Conservation (phyloP, 441 rosid species). For the Brassica balearica region DNA sequence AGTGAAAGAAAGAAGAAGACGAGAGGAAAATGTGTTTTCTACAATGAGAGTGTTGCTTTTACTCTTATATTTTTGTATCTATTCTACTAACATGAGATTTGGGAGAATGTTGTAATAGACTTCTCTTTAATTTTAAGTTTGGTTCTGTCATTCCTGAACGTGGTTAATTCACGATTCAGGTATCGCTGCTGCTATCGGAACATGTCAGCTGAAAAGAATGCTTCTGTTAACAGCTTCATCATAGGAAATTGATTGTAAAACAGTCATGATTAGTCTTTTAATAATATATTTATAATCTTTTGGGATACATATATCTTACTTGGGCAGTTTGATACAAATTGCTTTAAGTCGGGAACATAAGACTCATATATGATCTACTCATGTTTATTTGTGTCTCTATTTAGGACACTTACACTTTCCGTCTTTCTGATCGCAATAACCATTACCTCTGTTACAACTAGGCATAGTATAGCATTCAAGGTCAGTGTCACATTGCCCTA, state of each 20-base stretch:
- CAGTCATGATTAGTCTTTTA: neutral
- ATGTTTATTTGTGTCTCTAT: neutral
- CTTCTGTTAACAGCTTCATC: too few species aligned
- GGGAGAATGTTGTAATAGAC: too few species aligned
- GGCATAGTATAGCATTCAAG: neutral
- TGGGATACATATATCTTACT: neutral
- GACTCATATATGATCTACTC: neutral
- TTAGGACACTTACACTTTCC: neutral
- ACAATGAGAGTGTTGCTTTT: too few species aligned
- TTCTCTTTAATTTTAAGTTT: too few species aligned
- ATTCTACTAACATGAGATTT: too few species aligned
- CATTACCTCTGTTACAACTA: neutral
- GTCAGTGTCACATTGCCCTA: neutral
- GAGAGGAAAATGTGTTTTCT: too few species aligned
- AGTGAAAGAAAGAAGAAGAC: too few species aligned
- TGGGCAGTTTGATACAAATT: neutral
- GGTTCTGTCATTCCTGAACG: too few species aligned
- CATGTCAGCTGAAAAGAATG: neutral
- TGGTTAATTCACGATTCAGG: too few species aligned
- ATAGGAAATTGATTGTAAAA: neutral
- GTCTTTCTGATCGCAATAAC: neutral
- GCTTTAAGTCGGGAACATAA: neutral
- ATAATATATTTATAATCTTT: neutral
- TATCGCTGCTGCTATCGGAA: too few species aligned
- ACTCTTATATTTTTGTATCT: too few species aligned